Evolutionary conservation across 2,329 filamentous ascomycete species (phyloP).

Genomic region (Thielaviopsis euricoi): DNA sequence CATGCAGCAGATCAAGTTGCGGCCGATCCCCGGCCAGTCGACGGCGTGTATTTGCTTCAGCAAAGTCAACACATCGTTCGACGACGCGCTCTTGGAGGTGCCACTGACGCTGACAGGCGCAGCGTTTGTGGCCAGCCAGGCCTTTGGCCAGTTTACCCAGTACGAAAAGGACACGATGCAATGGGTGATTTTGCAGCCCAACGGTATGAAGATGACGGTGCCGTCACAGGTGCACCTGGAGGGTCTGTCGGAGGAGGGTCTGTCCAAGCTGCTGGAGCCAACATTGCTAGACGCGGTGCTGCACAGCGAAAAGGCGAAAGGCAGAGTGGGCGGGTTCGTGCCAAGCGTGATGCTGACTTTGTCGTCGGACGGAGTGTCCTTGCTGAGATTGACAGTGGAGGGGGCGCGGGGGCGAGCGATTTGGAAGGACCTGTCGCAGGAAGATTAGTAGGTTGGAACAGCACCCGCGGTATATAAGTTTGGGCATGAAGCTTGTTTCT

Average conservation of each 20-base stretch:
- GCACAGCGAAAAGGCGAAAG: not conserved
- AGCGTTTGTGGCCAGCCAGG: not conserved
- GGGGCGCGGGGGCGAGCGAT: too few relatives aligned
- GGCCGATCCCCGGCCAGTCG: too few relatives aligned
- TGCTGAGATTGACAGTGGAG: too few relatives aligned
- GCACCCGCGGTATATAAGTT: too few relatives aligned
- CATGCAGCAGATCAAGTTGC: too few relatives aligned
- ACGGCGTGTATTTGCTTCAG: too few relatives aligned
- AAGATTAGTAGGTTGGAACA: too few relatives aligned
- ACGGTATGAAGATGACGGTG: not conserved
- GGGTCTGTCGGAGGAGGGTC: not conserved
- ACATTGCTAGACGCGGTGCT: not conserved
- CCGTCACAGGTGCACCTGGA: not conserved
- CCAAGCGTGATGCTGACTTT: not conserved
- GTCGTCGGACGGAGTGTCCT: too few relatives aligned
- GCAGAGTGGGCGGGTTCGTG: not conserved
- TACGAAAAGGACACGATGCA: not conserved
- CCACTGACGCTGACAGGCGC: not conserved
- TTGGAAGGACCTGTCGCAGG: too few relatives aligned
- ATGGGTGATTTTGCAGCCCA: not conserved
- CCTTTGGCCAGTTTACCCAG: not conserved
- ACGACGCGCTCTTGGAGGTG: not conserved
- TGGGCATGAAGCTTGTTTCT: too few relatives aligned
- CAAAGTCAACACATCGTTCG: not conserved
- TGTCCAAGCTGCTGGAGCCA: not conserved